phyloP scores from a whole-genome alignment of 1,139 yeast genomes.

The Geotrichum cucujoidarum region DNA sequence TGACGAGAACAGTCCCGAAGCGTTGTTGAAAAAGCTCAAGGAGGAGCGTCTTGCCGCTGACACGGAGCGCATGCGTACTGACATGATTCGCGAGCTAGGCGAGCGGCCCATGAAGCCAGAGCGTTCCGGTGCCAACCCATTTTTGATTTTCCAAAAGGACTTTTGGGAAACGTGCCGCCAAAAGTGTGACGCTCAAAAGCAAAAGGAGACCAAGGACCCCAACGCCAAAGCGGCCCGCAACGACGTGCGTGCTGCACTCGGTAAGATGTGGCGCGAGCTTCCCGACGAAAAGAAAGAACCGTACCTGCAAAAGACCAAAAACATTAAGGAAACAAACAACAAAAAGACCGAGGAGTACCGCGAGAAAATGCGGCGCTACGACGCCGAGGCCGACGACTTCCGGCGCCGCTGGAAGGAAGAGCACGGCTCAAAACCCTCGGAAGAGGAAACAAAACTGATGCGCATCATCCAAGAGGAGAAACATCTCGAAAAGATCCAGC shows the following conservation, averaged over 20 bases:
- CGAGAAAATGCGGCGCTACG: slow-evolving; percentile 35
- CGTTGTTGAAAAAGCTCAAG: slow-evolving; percentile 24
- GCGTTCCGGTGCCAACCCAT: slow-evolving; percentile 41
- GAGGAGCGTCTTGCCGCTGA: slow-evolving; percentile 31
- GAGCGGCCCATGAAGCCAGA: slow-evolving; percentile 41
- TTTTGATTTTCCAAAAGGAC: slow-evolving; percentile 41
- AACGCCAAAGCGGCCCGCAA: slow-evolving; percentile 38
- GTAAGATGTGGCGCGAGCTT: slow-evolving; percentile 42
- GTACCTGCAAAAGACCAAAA: slow-evolving; percentile 35
- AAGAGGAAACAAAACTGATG: slow-evolving; percentile 32
- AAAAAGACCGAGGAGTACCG: slow-evolving; percentile 36
- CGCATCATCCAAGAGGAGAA: slow-evolving; percentile 21
- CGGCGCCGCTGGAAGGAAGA: slow-evolving; percentile 39
- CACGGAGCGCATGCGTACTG: slow-evolving; percentile 36
- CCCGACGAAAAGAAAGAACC: slow-evolving; percentile 39
- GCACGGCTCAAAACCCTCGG: slow-evolving; percentile 35
- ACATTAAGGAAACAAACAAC: slow-evolving; percentile 36
- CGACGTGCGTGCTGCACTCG: slow-evolving; percentile 42
- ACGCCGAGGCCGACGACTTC: slow-evolving; percentile 40
- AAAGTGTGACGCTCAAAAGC: slow-evolving; percentile 37
- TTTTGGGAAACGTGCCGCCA: slow-evolving; percentile 42
- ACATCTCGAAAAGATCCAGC: slow-evolving; percentile 11
- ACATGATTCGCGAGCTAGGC: slow-evolving; percentile 37
- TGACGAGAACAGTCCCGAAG: slow-evolving; percentile 18
- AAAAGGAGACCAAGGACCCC: slow-evolving; percentile 30